Evolutionary conservation across 2,329 filamentous ascomycete species (phyloP).

Genomic region (Claviceps pusilla): DNA sequence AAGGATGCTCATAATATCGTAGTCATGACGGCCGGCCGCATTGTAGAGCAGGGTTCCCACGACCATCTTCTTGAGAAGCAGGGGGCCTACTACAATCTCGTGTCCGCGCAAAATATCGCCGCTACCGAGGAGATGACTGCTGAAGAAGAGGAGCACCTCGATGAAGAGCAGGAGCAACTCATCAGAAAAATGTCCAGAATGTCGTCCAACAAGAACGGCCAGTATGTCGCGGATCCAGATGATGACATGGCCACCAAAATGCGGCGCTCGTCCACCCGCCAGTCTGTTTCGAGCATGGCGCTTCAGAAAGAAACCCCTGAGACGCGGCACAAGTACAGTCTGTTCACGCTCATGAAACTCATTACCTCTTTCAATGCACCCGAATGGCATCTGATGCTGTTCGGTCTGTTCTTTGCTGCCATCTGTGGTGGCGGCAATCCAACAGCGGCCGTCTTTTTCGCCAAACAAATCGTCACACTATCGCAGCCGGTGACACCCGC

Average conservation of each 20-base stretch:
- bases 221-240: constrained; percentile 40
- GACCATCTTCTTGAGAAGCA: constrained; percentile 55
- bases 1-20: constrained; percentile 91
- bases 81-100: constrained; percentile 69
- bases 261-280: constrained; percentile 37
- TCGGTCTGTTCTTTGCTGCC: constrained; percentile 58
- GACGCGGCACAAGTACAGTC: constrained; percentile 42
- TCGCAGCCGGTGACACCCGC: constrained; percentile 34
- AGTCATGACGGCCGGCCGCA: constrained; percentile 72
- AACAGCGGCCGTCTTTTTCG: constrained; percentile 57
- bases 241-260: constrained; percentile 46
- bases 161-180: constrained; percentile 35
- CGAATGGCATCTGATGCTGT: constrained; percentile 57
- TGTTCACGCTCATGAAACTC: constrained; percentile 65
- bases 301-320: constrained; percentile 41
- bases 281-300: constrained; percentile 55
- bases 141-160: constrained; percentile 35
- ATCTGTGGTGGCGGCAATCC: constrained; percentile 74
- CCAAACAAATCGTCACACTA: constrained; percentile 68
- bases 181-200: constrained; percentile 25
- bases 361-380: constrained; percentile 64
- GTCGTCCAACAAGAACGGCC: constrained; percentile 25
- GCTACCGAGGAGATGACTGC: constrained; percentile 38
- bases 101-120: constrained; percentile 74
- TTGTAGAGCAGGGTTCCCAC: constrained; percentile 85